phyloP scores from a whole-genome alignment of 2,329 filamentous ascomycete genomes.

The Pseudodiploospora longispora region DNA sequence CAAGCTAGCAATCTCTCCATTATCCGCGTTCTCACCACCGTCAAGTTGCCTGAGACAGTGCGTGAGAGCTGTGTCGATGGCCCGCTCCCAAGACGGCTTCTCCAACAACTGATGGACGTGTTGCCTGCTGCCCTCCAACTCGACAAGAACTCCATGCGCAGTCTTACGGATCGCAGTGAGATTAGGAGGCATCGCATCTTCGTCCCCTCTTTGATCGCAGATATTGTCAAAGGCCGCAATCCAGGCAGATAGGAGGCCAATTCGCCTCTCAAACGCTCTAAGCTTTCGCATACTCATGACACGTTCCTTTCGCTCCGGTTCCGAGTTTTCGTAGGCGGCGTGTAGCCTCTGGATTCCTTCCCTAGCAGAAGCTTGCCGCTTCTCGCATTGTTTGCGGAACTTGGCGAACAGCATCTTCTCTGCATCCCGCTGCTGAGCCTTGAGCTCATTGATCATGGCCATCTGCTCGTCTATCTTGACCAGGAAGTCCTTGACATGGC shows the following conservation, averaged over 20 bases:
- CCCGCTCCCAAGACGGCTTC: conserved; percentile 78
- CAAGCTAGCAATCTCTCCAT: conserved; percentile 59
- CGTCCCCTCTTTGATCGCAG: conserved; percentile 52
- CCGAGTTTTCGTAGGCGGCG: conserved; percentile 73
- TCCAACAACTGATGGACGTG: conserved; percentile 81
- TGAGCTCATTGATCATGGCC: conserved; percentile 91
- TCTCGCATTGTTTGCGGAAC: conserved; percentile 84
- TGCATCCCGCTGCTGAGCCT: conserved; percentile 83
- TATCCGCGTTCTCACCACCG: conserved; percentile 41
- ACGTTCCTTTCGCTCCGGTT: conserved; percentile 69
- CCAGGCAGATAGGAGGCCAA: conserved; percentile 82
- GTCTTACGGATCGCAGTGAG: conserved; percentile 75
- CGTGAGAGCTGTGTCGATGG: conserved; percentile 78
- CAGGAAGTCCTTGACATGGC: conserved; percentile 97
- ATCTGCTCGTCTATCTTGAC: conserved; percentile 99
- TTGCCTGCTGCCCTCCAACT: conserved; percentile 82
- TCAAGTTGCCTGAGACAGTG: conserved; percentile 75
- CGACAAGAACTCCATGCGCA: conserved; percentile 77
- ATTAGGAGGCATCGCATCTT: conserved; percentile 56
- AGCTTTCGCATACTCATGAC: conserved; percentile 73
- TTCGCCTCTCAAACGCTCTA: conserved; percentile 74
- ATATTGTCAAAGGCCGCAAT: conserved; percentile 83
- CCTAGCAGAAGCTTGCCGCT: conserved; percentile 64
- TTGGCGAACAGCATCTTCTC: conserved; percentile 77
- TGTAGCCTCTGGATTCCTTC: conserved; percentile 78